Evolutionary conservation across 2,329 filamentous ascomycete genomes (phyloP).

Genomic region (Colletotrichum simmondsii): DNA sequence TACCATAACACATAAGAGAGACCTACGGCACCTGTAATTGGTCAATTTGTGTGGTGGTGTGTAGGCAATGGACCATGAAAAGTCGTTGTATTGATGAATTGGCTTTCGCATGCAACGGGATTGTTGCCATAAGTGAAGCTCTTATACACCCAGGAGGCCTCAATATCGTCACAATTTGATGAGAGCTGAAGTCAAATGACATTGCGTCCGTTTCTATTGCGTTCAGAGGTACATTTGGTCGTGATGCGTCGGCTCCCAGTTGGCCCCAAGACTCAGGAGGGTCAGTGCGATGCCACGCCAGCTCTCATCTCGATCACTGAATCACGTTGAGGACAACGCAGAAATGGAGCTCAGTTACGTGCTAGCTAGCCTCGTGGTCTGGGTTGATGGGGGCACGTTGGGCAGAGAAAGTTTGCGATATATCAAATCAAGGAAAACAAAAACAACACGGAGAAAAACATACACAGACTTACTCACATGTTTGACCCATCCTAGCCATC

Average conservation of each 20-base stretch:
- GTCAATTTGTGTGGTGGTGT: not conserved
- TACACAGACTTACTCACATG: not conserved
- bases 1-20: not conserved
- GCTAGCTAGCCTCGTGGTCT: no score
- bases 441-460: not conserved
- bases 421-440: not conserved
- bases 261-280: no score
- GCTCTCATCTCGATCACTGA: not conserved
- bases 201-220: not conserved
- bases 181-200: not conserved
- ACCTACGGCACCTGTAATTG: not conserved
- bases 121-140: not conserved
- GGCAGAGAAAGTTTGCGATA: not conserved
- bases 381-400: not conserved
- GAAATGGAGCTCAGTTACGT: not conserved
- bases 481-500: not conserved
- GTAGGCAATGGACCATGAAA: not conserved
- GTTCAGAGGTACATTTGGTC: not conserved
- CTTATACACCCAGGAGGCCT: not conserved
- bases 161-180: not conserved
- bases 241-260: not conserved
- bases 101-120: not conserved
- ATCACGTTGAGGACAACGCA: not conserved
- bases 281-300: not conserved
- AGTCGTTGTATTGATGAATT: not conserved